Percentiles rank a stretch among this genome's conserved stretches.
Conservation (phyloP, 805 yeast species). For the Kuraishia floccosa region DNA sequence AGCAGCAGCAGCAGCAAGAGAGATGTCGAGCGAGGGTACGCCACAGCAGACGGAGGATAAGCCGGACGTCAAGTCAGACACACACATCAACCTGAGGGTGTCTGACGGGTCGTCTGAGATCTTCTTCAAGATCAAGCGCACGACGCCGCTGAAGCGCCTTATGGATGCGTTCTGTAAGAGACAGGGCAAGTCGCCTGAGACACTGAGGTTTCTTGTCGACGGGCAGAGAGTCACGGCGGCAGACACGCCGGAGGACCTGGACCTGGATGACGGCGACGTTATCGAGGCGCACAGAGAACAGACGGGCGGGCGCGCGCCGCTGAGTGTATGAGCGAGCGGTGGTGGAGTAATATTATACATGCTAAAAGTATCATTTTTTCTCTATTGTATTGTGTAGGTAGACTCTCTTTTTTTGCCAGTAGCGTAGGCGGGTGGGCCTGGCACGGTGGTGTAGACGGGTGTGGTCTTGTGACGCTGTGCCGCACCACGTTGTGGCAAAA, state of each 20-base stretch:
- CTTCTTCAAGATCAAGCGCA: conserved; percentile 86
- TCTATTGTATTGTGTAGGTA: too few species aligned
- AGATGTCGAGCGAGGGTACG: too few species aligned
- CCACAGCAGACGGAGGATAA: conserved; percentile 26
- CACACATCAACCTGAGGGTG: conserved; percentile 88
- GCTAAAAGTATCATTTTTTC: too few species aligned
- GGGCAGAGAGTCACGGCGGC: conserved; percentile 85
- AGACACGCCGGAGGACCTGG: conserved; percentile 88
- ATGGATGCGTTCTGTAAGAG: conserved; percentile 98
- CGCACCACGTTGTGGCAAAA: too few species aligned
- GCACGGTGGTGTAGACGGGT: too few species aligned
- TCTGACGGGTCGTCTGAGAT: conserved; percentile 92
- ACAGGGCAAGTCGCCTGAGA: conserved; percentile 79
- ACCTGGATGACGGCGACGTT: conserved; percentile 90
- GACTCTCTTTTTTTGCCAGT: too few species aligned
- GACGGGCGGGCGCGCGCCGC: conserved; percentile 58
- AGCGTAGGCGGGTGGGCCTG: too few species aligned
- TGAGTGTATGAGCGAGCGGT: too few species aligned
- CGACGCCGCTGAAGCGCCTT: conserved; percentile 85
- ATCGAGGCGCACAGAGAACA: conserved; percentile 98
- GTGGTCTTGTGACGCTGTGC: too few species aligned
- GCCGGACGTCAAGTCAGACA: conserved; percentile 40
- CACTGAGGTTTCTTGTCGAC: conserved; percentile 83
- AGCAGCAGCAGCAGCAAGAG: too few species aligned
- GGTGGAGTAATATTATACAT: too few species aligned